These are phyloP conservation scores for Pythium volutum DNA, from an alignment of 352 stramenopile species.

Conservation along the genomic window DNA sequence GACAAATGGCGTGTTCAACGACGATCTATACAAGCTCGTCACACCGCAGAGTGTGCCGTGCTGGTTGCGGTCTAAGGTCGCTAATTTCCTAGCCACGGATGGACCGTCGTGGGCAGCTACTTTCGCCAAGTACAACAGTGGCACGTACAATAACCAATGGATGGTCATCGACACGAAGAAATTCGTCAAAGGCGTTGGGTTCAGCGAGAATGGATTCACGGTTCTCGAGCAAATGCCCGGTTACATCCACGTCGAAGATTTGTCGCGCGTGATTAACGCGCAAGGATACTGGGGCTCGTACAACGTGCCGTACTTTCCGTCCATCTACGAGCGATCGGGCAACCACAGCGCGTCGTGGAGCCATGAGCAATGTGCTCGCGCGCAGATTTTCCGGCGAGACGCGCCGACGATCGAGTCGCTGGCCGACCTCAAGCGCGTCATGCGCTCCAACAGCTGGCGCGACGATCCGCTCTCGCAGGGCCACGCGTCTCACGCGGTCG, in stretches of 20 bases:
- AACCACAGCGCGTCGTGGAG: constrained; percentile 42
- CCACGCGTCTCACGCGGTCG: constrained; percentile 55
- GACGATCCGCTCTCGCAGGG: constrained; percentile 41
- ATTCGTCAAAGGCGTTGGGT: constrained; percentile 40
- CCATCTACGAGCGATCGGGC: constrained; percentile 49
- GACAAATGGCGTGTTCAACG: constrained; percentile 63
- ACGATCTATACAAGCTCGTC: constrained; percentile 46
- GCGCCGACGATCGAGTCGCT: constrained; percentile 39
- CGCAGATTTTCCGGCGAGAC: constrained; percentile 55
- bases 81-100: constrained; percentile 43
- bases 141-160: constrained; percentile 87
- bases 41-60: constrained; percentile 48
- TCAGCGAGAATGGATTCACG: constrained; percentile 44
- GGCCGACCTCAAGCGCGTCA: constrained; percentile 56
- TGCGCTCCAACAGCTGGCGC: constrained; percentile 69
- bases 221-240: constrained; percentile 76
- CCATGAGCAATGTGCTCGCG: constrained; percentile 41
- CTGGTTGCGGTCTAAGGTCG: constrained; percentile 62
- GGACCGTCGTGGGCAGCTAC: constrained; percentile 43
- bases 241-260: constrained; percentile 46
- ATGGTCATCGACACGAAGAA: constrained; percentile 72
- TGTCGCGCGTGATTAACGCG: constrained; percentile 47
- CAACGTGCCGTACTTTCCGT: constrained; percentile 78
- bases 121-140: constrained; percentile 62
- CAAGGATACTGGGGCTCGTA: constrained; percentile 76